These are phyloP conservation scores for Ophiostoma pallidulum DNA, from an alignment of 2,329 filamentous ascomycete species.

Conservation along the genomic window DNA sequence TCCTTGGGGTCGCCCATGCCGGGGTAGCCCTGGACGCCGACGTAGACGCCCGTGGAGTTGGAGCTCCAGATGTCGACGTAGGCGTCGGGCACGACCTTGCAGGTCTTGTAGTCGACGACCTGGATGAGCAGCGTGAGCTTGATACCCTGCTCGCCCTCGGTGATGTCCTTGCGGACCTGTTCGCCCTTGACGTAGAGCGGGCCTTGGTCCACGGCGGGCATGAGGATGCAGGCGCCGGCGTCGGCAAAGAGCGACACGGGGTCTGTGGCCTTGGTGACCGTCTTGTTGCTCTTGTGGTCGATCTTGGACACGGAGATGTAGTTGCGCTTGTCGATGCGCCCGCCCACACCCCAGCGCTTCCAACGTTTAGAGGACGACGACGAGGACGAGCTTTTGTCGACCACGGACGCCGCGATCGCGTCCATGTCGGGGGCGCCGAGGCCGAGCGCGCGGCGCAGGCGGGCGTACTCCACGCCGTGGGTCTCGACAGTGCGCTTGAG, in stretches of 20 bases:
- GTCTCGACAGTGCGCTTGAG: conserved; percentile 21
- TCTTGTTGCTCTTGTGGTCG: conserved; percentile 26
- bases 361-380: no score
- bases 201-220: conserved; percentile 37
- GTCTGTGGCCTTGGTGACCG: conserved; percentile 22
- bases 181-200: conserved; percentile 44
- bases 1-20: conserved; percentile 24
- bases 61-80: conserved; percentile 43
- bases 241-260: conserved; percentile 28
- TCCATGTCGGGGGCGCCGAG: conserved; percentile 17
- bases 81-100: conserved; percentile 38
- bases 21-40: conserved; percentile 23
- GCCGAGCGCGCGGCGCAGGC: conserved; percentile 19
- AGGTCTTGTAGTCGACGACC: conserved; percentile 44
- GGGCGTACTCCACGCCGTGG: conserved; percentile 21
- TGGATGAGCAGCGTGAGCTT: conserved; percentile 42
- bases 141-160: conserved; percentile 37
- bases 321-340: conserved; percentile 16
- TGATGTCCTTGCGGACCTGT: conserved; percentile 38
- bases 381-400: background rate
- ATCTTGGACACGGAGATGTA: conserved; percentile 24
- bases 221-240: conserved; percentile 34
- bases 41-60: conserved; percentile 34
- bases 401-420: background rate
- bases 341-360: no score